Evolutionary conservation across 805 yeast genomes (phyloP).

Genomic region (Kluyveromyces lactis): DNA sequence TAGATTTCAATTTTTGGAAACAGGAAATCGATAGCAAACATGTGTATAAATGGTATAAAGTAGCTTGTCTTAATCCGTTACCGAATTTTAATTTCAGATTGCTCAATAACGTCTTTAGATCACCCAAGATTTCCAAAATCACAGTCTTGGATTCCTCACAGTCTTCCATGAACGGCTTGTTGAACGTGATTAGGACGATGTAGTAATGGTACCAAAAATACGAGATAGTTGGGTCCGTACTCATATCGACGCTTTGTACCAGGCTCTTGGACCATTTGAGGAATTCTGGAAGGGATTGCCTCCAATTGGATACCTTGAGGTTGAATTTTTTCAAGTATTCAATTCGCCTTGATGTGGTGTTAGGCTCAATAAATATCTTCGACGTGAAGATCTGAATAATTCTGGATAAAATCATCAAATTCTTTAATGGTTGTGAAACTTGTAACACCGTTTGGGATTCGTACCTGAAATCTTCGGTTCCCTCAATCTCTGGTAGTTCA

Average conservation of each 20-base stretch:
- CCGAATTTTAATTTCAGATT: constrained; percentile 21
- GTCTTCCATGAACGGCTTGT: constrained; percentile 49
- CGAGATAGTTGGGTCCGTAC: constrained; percentile 44
- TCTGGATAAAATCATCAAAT: constrained; percentile 36
- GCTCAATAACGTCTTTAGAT: constrained; percentile 21
- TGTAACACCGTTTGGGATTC: constrained; percentile 25
- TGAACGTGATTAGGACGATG: constrained; percentile 48
- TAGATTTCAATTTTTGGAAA: constrained; percentile 16
- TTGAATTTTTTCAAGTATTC: constrained; percentile 36
- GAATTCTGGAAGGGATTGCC: constrained; percentile 38
- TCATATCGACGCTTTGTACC: constrained; percentile 35
- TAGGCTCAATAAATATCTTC: constrained; percentile 27
- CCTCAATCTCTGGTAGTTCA: constrained; percentile 51
- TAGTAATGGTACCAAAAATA: constrained; percentile 51
- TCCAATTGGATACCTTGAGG: constrained; percentile 44
- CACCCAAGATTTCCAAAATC: constrained; percentile 23
- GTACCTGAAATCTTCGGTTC: constrained; percentile 52
- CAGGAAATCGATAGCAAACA: constrained; percentile 27
- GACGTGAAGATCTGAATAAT: constrained; percentile 30
- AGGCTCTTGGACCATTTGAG: constrained; percentile 40
- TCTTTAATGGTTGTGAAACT: constrained; percentile 32
- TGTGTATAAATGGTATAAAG: constrained; percentile 27
- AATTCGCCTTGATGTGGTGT: constrained; percentile 30
- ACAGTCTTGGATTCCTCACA: constrained; percentile 22
- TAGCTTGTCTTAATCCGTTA: constrained; percentile 16